A percentile compares a stretch with the other conserved stretches of the same genome.
Conservation (phyloP, 306 rosid genomes). For the Quercus aquifolioides region DNA sequence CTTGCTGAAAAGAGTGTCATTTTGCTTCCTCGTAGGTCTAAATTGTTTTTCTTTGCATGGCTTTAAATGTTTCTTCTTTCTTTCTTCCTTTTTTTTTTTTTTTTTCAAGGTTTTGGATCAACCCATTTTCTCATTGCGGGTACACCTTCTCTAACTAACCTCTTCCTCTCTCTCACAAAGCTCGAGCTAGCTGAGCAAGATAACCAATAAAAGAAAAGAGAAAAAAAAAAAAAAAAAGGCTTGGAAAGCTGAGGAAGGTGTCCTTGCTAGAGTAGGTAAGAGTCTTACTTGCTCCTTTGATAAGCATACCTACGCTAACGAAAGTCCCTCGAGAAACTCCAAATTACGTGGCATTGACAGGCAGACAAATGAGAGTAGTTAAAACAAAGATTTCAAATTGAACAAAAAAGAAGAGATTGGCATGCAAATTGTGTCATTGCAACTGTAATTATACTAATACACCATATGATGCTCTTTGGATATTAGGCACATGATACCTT, state of each 20-base stretch:
- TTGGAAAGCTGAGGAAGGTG: background rate
- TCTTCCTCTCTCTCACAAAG: background rate
- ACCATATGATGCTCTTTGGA: too few species aligned
- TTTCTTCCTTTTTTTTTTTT: background rate
- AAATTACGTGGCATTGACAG: too few species aligned
- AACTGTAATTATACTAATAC: too few species aligned
- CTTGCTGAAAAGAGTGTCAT: background rate
- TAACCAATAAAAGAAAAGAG: background rate
- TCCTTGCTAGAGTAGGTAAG: background rate
- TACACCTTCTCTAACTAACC: slow-evolving; percentile 54
- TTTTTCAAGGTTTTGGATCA: slow-evolving; percentile 16
- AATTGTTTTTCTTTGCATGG: background rate
- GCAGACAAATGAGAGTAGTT: background rate
- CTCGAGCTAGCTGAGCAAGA: slow-evolving; percentile 6
- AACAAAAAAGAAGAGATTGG: too few species aligned
- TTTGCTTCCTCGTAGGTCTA: background rate
- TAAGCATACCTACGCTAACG: background rate
- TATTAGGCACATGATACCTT: too few species aligned
- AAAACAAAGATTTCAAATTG: too few species aligned
- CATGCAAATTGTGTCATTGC: too few species aligned
- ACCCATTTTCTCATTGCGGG: slow-evolving; percentile 42
- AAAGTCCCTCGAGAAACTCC: background rate
- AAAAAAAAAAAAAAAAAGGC: background rate
- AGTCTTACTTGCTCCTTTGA: background rate
- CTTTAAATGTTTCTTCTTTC: background rate